These are phyloP conservation scores for Collybiopsis luxurians DNA, from an alignment of 768 basidiomycete species.

Conservation along the genomic window DNA sequence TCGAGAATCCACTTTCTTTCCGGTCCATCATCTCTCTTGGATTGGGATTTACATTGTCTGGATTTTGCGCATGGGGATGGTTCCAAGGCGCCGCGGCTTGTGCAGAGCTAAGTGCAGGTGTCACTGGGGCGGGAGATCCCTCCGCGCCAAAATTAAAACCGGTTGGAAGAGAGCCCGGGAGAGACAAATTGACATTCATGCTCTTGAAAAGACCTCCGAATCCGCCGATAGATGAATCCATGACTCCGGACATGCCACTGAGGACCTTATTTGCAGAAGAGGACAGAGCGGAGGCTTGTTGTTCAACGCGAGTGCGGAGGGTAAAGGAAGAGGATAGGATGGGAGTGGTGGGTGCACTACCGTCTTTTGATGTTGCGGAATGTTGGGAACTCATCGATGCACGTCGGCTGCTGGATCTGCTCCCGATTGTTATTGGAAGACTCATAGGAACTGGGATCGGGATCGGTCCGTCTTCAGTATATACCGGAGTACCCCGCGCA, in stretches of 20 bases:
- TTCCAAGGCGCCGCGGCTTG: constrained; percentile 39
- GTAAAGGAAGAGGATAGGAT: constrained; percentile 6
- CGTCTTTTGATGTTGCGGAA: not conserved
- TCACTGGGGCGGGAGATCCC: constrained; percentile 11
- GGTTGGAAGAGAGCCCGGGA: constrained; percentile 44
- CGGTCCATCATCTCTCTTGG: constrained; percentile 44
- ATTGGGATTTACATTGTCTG: not conserved
- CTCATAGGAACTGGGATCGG: constrained; percentile 4
- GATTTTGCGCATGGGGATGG: not conserved
- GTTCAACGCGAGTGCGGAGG: constrained; percentile 65
- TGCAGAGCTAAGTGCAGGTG: constrained; percentile 21
- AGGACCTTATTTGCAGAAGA: constrained; percentile 80
- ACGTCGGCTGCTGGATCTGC: not conserved
- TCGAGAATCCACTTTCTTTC: constrained; percentile 79
- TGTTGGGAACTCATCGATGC: not conserved
- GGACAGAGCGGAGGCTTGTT: constrained; percentile 75
- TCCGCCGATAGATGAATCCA: constrained; percentile 81
- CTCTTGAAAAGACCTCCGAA: constrained; percentile 54
- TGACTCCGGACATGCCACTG: constrained; percentile 82
- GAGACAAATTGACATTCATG: constrained; percentile 45
- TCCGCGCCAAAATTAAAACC: constrained; percentile 15
- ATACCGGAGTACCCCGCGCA: not conserved
- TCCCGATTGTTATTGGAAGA: constrained; percentile 2
- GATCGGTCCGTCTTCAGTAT: not conserved
- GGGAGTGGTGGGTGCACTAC: not conserved